A percentile compares a stretch with the other conserved stretches of the same genome.
phyloP scores from a whole-genome alignment of 306 rosid genomes.

The Senna siamea region DNA sequence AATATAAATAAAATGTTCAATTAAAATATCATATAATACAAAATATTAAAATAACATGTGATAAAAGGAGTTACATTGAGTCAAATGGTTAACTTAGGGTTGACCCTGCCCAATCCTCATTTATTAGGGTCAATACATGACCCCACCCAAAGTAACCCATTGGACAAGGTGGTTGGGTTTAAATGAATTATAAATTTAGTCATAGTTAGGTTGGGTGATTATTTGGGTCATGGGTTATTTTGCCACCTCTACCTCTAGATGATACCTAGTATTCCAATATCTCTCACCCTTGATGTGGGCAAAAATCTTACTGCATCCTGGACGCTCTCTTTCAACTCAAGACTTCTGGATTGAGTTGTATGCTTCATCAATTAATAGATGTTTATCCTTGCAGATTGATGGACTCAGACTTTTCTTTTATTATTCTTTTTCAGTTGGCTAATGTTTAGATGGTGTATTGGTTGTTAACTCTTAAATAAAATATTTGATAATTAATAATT shows the following conservation, averaged over 20 bases:
- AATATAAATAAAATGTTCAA: too few species aligned
- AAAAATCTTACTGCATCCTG: not conserved
- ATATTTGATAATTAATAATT: slow-evolving; percentile 19
- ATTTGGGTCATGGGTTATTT: too few species aligned
- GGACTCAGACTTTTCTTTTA: slow-evolving; percentile 4
- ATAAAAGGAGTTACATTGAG: too few species aligned
- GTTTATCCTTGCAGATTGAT: slow-evolving; percentile 2
- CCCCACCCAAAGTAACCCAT: too few species aligned
- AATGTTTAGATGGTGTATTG: not conserved
- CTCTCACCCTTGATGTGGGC: not conserved
- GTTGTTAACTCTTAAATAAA: slow-evolving; percentile 10
- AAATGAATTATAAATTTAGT: too few species aligned
- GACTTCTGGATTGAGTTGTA: slow-evolving; percentile 18
- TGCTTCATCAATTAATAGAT: slow-evolving; percentile 22
- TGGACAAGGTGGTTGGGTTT: too few species aligned
- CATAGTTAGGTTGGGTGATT: too few species aligned
- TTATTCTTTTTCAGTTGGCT: slow-evolving; percentile 10
- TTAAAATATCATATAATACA: too few species aligned
- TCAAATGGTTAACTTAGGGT: too few species aligned
- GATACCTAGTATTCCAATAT: slow-evolving; percentile 10
- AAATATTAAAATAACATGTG: too few species aligned
- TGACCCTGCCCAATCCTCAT: too few species aligned
- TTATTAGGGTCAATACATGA: too few species aligned
- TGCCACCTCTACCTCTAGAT: not conserved
- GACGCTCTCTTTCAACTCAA: not conserved